Evolutionary conservation across 2,329 filamentous ascomycete genomes (phyloP), one percentile per base, ranked within the genome.

Genomic region (Colletotrichum musicola): DNA sequence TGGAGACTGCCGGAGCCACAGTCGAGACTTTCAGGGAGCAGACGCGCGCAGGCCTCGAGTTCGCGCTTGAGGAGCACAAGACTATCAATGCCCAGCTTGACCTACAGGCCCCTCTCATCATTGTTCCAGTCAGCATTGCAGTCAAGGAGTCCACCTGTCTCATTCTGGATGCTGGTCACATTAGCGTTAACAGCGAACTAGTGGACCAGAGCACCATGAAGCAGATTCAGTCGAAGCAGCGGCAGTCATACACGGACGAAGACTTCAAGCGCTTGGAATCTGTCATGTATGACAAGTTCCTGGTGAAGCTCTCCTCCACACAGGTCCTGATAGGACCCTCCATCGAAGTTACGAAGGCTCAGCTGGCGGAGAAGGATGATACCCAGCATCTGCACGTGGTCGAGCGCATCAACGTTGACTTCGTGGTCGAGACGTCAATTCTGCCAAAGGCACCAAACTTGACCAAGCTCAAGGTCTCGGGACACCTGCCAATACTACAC

Each of bases 261-360:
- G 97, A 99, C 76, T 94, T 94, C 78, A 91, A 92, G 78, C 89
- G 91, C 53, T 88, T 99, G 4, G 94, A 98, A 78, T 93, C 92
- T 16, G 85, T 97, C 74, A 97, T 99, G 92, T 99, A 99, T 77
- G 96, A 99, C 84, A 96, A 94, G 63, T 99, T 99, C 78, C 84
- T 94, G 49, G 88, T 99, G 73, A 97, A 97, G 76, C 85, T 99
- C 30, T 92, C 97, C 20, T 97, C 95, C 0, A 99, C 96, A 0
- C 96, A 99, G 79, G 90, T 99, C 18, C 86, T 99, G 51, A 97
- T 99, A 71, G 96, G 96, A 0, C 94, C 95, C 0, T 97, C 95
- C 0, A 93, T 99, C 55, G 92, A 97, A 62, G 93, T 93, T 72
- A 96, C 97, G 0, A 96, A 95, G 76, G 86, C 90, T 4, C 94